phyloP scores from a whole-genome alignment of 306 rosid species.

The Pachyrhizus erosus region DNA sequence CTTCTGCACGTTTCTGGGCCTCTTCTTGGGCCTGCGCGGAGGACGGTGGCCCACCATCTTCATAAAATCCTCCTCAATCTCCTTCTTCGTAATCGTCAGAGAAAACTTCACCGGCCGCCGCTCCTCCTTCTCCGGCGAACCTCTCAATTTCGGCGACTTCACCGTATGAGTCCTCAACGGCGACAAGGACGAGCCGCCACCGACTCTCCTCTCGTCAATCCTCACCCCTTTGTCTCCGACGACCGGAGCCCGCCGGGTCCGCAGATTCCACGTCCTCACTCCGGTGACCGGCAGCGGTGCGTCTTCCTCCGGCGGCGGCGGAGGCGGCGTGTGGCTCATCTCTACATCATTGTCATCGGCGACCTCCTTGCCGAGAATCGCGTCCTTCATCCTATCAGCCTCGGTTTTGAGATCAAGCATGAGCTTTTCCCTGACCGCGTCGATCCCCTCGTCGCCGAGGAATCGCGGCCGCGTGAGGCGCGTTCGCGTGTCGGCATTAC shows the following conservation, averaged over 20 bases:
- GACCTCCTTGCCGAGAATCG: constrained; percentile 60
- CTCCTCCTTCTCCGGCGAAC: constrained; percentile 55
- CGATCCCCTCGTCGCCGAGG: constrained; percentile 65
- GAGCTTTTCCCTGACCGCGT: constrained; percentile 83
- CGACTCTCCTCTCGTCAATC: constrained; percentile 63
- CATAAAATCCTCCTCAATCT: constrained; percentile 88
- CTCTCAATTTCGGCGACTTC: constrained; percentile 59
- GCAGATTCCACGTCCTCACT: constrained; percentile 76
- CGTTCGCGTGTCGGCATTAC: constrained; percentile 41
- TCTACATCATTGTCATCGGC: not conserved
- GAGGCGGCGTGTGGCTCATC: not conserved
- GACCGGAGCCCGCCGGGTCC: constrained; percentile 70
- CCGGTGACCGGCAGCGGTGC: constrained; percentile 23
- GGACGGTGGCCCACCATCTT: constrained; percentile 69
- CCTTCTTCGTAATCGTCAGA: constrained; percentile 64
- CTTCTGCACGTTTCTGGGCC: constrained; percentile 67
- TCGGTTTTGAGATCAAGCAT: constrained; percentile 82
- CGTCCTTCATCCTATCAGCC: constrained; percentile 70
- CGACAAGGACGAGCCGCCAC: constrained; percentile 39
- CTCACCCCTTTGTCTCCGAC: constrained; percentile 34
- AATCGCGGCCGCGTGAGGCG: constrained; percentile 44
- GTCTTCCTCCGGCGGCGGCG: not conserved
- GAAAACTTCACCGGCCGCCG: constrained; percentile 55
- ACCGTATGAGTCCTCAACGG: constrained; percentile 56
- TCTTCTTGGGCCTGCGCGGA: constrained; percentile 77